Base-by-base conservation (phyloP, 108 stramenopile genomes). In the Nitzschia palea region DNA sequence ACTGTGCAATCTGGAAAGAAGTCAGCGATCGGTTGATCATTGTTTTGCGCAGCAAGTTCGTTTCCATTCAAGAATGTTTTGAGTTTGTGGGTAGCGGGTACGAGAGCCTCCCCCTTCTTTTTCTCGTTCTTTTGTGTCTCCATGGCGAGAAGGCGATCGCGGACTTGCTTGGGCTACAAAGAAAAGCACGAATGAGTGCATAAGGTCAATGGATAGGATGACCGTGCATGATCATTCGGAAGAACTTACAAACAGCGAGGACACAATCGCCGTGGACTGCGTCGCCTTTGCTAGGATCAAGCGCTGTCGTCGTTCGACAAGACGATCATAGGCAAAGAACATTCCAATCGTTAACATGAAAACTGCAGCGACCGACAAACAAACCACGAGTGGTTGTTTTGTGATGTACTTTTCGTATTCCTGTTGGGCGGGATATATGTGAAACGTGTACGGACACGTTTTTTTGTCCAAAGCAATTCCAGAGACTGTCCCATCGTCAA, bases 201-300 rank as follows among this genome's bases (percentile, higher is more conserved):
- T n/a, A n/a, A n/a, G n/a, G n/a, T n/a, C n/a, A n/a, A n/a, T n/a
- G n/a, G n/a, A n/a, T n/a, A n/a, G n/a, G n/a, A n/a, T n/a, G n/a
- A n/a, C n/a, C n/a, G n/a, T n/a, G n/a, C n/a, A n/a, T n/a, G n/a
- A n/a, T n/a, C n/a, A n/a, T n/a, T n/a, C n/a, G n/a, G n/a, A n/a
- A n/a, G n/a, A n/a, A n/a, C n/a, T n/a, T n/a, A n/a, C n/a, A 55
- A 31, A 55, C 27, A 55, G n/a, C 18, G 72, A 74, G 27, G 65
- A 60, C 2, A 74, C 65, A 17, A 74, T 62, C 18, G 65, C 73
- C 20, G 58, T 67, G 14, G 44, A 50, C 15, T 52, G 22, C 20
- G 45, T 22, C 22, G 73, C 73, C 18, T 23, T 50, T 1, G 29
- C 47, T 15, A 63, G 31, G 30, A 63, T 30, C 1, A 18, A 3